Evolutionary conservation across 345 rosid genomes (phyloP).

Genomic region (Euphorbia tirucalli): DNA sequence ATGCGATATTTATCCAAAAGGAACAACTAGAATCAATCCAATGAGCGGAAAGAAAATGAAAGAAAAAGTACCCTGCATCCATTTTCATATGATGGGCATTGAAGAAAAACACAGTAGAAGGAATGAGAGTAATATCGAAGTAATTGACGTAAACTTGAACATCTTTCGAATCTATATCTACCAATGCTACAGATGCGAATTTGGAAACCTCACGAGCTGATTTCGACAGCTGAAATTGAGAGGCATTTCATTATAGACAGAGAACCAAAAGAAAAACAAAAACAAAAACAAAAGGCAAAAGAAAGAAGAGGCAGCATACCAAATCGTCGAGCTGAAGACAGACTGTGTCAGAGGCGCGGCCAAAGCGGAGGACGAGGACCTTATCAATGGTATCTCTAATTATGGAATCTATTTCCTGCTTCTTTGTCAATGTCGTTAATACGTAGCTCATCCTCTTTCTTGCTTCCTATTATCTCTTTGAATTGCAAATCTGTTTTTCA

Average conservation of each 20-base stretch:
- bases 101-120: conserved; percentile 88
- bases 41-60: not conserved
- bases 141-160: conserved; percentile 79
- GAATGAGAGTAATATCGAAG: conserved; percentile 68
- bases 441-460: conserved; percentile 50
- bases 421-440: conserved; percentile 51
- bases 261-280: not conserved
- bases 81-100: conserved; percentile 94
- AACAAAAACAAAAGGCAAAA: not conserved
- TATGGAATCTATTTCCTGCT: conserved; percentile 67
- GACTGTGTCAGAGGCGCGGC: conserved; percentile 54
- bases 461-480: not conserved
- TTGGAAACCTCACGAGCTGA: conserved; percentile 69
- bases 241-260: not conserved
- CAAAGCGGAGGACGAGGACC: conserved; percentile 89
- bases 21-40: not conserved
- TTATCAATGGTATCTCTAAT: conserved; percentile 79
- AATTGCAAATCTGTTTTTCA: not conserved
- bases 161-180: conserved; percentile 70
- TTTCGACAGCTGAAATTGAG: conserved; percentile 51
- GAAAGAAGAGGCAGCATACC: conserved; percentile 20
- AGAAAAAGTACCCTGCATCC: conserved; percentile 69
- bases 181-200: conserved; percentile 63
- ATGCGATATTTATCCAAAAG: not conserved
- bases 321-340: conserved; percentile 77